Percentiles rank a stretch among this genome's conserved stretches.
These are phyloP conservation scores for Blastobotrys petasosporus DNA, from an alignment of 1,139 yeast species.

Conservation along the genomic window DNA sequence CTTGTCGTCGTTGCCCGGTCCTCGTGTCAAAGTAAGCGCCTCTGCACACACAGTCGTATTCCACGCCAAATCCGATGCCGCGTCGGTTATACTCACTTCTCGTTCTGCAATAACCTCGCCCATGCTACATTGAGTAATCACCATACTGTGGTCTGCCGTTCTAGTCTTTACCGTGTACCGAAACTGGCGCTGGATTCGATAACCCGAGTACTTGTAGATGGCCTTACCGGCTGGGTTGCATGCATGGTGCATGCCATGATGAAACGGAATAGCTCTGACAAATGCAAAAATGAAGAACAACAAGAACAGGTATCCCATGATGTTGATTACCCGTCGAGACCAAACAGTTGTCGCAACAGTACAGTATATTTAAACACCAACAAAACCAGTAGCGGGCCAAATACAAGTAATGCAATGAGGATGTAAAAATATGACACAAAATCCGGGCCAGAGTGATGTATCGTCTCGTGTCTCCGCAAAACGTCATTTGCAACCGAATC, in stretches of 20 bases:
- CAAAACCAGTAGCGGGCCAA: slow-evolving; percentile 5
- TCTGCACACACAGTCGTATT: slow-evolving; percentile 6
- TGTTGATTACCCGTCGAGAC: no score
- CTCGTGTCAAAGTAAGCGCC: background rate
- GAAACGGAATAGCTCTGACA: background rate
- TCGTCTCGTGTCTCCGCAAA: background rate
- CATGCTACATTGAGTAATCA: slow-evolving; percentile 9
- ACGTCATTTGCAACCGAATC: slow-evolving; percentile 2
- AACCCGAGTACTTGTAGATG: slow-evolving; percentile 2
- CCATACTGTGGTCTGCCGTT: slow-evolving; percentile 4
- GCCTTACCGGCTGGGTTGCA: slow-evolving; percentile 6
- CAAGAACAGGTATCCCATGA: background rate
- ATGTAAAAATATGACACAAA: background rate
- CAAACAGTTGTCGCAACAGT: no score
- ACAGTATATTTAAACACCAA: background rate
- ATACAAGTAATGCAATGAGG: background rate
- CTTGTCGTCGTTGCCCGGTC: background rate
- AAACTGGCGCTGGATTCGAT: slow-evolving; percentile 8
- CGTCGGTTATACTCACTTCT: background rate
- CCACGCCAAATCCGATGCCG: slow-evolving; percentile 8
- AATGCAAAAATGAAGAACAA: background rate
- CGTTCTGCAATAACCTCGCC: slow-evolving; percentile 5
- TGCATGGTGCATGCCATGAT: background rate
- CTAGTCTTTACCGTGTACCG: background rate
- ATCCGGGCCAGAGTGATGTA: background rate